phyloP scores from a whole-genome alignment of 2,329 filamentous ascomycete species.

The Alternaria atra region DNA sequence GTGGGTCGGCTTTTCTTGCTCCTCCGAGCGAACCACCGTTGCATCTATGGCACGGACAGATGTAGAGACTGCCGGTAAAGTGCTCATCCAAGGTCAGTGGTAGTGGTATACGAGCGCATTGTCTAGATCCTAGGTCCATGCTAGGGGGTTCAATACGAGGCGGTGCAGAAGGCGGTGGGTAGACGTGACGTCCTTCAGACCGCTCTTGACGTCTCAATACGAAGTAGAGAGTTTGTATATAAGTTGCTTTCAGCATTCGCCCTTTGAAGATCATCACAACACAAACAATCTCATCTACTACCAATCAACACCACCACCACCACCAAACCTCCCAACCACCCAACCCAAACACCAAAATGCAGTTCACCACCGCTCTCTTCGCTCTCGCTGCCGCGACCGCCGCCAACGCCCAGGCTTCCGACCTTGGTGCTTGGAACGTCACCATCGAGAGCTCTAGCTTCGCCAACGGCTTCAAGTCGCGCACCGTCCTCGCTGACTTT shows the following conservation, averaged over 20 bases:
- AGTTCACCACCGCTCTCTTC: conserved; percentile 11
- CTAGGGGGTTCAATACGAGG: neutral
- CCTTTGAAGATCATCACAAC: neutral
- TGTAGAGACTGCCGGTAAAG: neutral
- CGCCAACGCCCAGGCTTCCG: neutral
- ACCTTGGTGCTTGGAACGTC: conserved; percentile 1
- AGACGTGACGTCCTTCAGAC: neutral
- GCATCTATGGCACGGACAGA: neutral
- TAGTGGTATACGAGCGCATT: neutral
- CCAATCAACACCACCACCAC: neutral
- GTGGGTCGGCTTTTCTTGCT: neutral
- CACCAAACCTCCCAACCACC: neutral
- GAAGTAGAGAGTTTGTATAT: neutral
- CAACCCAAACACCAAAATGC: conserved; percentile 1
- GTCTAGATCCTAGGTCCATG: neutral
- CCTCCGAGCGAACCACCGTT: neutral
- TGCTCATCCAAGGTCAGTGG: neutral
- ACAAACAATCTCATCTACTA: neutral
- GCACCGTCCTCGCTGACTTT: conserved; percentile 14
- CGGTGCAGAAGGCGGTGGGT: conserved; percentile 1
- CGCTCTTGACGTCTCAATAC: conserved; percentile 2
- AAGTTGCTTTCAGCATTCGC: neutral
- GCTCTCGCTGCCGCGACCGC: conserved; percentile 1
- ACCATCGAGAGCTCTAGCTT: neutral
- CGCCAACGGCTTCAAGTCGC: neutral